Base-by-base conservation (phyloP, 306 rosid genomes). In the Canavalia gladiata region DNA sequence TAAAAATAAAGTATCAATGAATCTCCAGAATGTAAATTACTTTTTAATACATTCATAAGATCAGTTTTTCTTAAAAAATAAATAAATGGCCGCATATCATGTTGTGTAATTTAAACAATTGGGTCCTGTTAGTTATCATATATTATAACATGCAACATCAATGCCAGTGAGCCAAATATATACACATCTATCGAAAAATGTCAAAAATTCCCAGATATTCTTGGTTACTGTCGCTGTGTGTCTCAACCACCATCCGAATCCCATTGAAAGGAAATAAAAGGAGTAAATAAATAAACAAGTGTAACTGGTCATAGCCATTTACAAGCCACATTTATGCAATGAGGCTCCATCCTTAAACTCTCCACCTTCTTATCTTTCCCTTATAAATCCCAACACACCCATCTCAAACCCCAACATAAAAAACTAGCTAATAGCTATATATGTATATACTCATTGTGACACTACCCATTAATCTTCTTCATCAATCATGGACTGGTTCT, bases 401-500 rank as follows among this genome's bases (percentile, higher is more conserved):
- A 51, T 78, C 88, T 63, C 88, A 78, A 70, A 74, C 45, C 74
- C 5, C 52, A 67, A 39, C 11, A 1, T 25, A 65, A 33, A 29
- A 28, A 11, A 66, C 54, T 43, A 45, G 43, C 72, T 35, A 37
- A 41, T 0, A 39, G 25, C 28, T 29, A 35, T 7, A 73, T 49
- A 45, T 43, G 12, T 3, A 37, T 42, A 41, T 18, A 55, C 54
- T 43, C 78, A 59, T 33, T 46, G 5, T 4, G 3, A 4, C 65
- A 34, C 46, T 70, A 34, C 64, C 41, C 49, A 37, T 43, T 28
- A 41, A 33, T 54, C 76, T 3, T 8, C 25, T 29, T 30, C 69
- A 66, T 30, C 69, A 66, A 12, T 84, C 57, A 95, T 95, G 99
- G 98, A 93, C 72, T 95, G 99, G 99, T 95, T 93, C 86, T 84